A percentile compares a stretch with the other conserved stretches of the same genome.
These are phyloP conservation scores for Teratosphaeria pseudoeucalypti DNA, from an alignment of 2,329 filamentous ascomycete genomes.

Conservation along the genomic window DNA sequence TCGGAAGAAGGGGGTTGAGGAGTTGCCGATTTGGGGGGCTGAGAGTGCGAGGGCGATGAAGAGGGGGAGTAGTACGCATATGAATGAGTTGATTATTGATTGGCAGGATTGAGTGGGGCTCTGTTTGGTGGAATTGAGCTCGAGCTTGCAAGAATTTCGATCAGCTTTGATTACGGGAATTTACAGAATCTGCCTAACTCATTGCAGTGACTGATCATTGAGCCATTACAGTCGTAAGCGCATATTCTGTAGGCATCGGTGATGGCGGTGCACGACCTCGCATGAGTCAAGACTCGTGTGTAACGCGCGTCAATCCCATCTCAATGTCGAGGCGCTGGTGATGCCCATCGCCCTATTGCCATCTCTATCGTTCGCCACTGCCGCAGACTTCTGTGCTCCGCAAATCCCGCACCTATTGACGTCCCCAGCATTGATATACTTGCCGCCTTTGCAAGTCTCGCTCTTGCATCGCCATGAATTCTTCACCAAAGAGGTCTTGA, in stretches of 20 bases:
- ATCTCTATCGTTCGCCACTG: background rate
- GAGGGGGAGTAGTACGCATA: slow-evolving; percentile 31
- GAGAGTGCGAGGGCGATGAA: slow-evolving; percentile 39
- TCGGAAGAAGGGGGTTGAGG: slow-evolving; percentile 35
- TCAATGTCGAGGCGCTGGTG: slow-evolving; percentile 19
- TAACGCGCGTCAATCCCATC: slow-evolving; percentile 20
- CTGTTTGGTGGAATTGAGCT: background rate
- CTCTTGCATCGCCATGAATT: slow-evolving; percentile 56
- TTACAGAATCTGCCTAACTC: background rate
- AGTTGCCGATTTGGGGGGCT: slow-evolving; percentile 36
- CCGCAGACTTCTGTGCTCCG: slow-evolving; percentile 31
- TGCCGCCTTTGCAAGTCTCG: slow-evolving; percentile 42
- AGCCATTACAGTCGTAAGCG: background rate
- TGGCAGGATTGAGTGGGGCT: slow-evolving; percentile 20
- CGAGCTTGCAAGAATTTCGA: background rate
- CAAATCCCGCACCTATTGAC: slow-evolving; percentile 62
- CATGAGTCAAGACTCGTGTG: background rate
- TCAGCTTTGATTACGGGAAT: too few species aligned
- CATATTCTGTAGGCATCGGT: background rate
- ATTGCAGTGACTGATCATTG: background rate
- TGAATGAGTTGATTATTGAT: slow-evolving; percentile 41
- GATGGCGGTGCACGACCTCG: background rate
- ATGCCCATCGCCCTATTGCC: slow-evolving; percentile 12
- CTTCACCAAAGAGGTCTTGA: slow-evolving; percentile 44
- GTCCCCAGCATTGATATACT: slow-evolving; percentile 60